Conservation (phyloP, 306 rosid species). For the Vigna radiata region DNA sequence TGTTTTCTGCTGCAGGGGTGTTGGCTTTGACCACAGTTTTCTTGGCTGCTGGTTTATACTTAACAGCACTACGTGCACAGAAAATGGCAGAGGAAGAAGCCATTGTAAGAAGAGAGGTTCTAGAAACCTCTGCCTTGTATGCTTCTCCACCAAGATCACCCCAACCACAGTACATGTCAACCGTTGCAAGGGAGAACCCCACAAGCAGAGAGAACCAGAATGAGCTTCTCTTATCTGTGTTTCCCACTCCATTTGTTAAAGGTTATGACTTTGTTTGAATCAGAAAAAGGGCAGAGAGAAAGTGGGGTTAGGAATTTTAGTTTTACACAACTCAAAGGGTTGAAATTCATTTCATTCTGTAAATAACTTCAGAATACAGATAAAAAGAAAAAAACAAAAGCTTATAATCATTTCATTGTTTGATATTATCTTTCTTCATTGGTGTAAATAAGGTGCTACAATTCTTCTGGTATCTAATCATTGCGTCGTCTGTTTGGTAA, state of each 20-base stretch:
- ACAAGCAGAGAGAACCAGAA: conserved; percentile 47
- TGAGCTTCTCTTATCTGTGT: conserved; percentile 43
- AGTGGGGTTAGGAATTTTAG: conserved; percentile 30
- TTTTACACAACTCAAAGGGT: neutral
- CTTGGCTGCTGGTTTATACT: conserved; percentile 72
- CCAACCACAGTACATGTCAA: conserved; percentile 44
- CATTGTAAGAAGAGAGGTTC: conserved; percentile 58
- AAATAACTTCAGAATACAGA: conserved; percentile 2
- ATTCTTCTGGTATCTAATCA: too few relatives aligned
- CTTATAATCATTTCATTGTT: too few relatives aligned
- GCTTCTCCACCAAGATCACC: conserved; percentile 84
- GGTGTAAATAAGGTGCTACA: too few relatives aligned
- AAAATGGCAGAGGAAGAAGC: conserved; percentile 59
- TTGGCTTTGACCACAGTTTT: conserved; percentile 75
- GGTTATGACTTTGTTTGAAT: conserved; percentile 43
- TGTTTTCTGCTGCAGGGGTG: conserved; percentile 82
- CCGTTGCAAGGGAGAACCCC: conserved; percentile 74
- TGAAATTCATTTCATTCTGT: conserved; percentile 28
- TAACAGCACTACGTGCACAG: conserved; percentile 73
- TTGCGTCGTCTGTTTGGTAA: too few relatives aligned
- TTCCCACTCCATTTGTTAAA: conserved; percentile 63
- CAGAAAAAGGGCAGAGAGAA: neutral
- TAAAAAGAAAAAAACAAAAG: too few relatives aligned
- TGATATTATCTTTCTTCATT: too few relatives aligned
- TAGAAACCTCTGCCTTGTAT: conserved; percentile 62